phyloP scores from a whole-genome alignment of 2,329 filamentous ascomycete species.

The Parafenestella ontariensis region DNA sequence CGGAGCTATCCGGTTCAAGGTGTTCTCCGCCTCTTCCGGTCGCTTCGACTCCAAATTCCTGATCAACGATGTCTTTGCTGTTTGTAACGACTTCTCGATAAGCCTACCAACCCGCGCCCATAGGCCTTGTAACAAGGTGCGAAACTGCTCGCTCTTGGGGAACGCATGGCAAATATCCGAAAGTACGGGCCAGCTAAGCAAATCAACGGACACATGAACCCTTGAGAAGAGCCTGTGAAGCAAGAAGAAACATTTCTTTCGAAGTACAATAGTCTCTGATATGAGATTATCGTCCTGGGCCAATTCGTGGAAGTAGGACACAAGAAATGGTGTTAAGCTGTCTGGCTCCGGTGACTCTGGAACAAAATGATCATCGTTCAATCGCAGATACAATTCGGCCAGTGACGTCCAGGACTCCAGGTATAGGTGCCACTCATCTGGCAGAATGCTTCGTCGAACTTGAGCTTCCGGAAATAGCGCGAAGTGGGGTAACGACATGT shows the following conservation, averaged over 20 bases:
- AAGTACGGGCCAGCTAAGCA: slow-evolving; percentile 73
- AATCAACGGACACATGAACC: slow-evolving; percentile 51
- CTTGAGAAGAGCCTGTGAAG: slow-evolving; percentile 63
- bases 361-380: slow-evolving; percentile 64
- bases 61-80: slow-evolving; percentile 68
- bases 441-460: slow-evolving; percentile 70
- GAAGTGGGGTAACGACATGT: slow-evolving; percentile 70
- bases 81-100: slow-evolving; percentile 64
- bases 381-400: slow-evolving; percentile 67
- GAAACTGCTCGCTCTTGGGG: slow-evolving; percentile 66
- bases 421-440: slow-evolving; percentile 78
- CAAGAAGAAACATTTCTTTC: slow-evolving; percentile 71
- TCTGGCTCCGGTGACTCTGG: slow-evolving; percentile 61
- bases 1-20: slow-evolving; percentile 66
- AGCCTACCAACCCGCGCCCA: slow-evolving; percentile 60
- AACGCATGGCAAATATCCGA: slow-evolving; percentile 73
- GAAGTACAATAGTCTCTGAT: slow-evolving; percentile 59
- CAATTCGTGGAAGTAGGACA: slow-evolving; percentile 68
- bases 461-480: slow-evolving; percentile 76
- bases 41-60: slow-evolving; percentile 69
- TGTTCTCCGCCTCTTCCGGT: slow-evolving; percentile 61
- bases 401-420: slow-evolving; percentile 79
- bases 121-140: slow-evolving; percentile 56
- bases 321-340: slow-evolving; percentile 69
- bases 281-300: slow-evolving; percentile 35